Conservation (phyloP, 2,329 filamentous ascomycete species). For the Plectosphaerella plurivora region DNA sequence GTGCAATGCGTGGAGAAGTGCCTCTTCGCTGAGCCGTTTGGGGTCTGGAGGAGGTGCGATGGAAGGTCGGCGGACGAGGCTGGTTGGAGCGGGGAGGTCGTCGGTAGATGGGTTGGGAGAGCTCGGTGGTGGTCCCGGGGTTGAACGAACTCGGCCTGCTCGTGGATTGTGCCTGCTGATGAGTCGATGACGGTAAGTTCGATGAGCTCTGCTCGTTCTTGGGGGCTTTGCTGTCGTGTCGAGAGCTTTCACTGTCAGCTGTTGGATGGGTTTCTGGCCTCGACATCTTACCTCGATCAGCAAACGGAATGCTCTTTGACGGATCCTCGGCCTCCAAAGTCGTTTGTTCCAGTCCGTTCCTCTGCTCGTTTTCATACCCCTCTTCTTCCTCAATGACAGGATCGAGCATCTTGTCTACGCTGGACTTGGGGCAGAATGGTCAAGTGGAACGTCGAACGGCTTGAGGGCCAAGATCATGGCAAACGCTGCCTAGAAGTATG, state of each 20-base stretch:
- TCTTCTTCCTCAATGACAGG: constrained; percentile 1
- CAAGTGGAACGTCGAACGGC: neutral
- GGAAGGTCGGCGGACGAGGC: neutral
- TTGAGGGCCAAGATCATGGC: neutral
- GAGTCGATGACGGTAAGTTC: neutral
- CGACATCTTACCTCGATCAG: no score
- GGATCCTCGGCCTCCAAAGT: no score
- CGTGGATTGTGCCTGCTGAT: neutral
- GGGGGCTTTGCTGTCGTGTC: no score
- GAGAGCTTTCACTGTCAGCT: no score
- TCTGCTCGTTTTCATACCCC: neutral
- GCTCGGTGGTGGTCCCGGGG: no score
- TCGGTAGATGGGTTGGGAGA: neutral
- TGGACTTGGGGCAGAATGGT: neutral
- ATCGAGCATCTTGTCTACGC: neutral
- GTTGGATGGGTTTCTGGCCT: no score
- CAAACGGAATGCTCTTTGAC: no score
- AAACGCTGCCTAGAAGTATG: neutral
- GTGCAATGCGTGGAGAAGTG: neutral
- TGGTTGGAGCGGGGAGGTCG: neutral
- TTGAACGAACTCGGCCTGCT: neutral
- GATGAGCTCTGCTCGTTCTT: neutral
- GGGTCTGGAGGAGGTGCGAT: neutral
- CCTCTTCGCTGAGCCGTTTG: neutral
- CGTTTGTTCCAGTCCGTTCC: no score